These are phyloP conservation scores for Sequoiadendron giganteum DNA, from an alignment of 75 land plant genomes.

Conservation along the genomic window DNA sequence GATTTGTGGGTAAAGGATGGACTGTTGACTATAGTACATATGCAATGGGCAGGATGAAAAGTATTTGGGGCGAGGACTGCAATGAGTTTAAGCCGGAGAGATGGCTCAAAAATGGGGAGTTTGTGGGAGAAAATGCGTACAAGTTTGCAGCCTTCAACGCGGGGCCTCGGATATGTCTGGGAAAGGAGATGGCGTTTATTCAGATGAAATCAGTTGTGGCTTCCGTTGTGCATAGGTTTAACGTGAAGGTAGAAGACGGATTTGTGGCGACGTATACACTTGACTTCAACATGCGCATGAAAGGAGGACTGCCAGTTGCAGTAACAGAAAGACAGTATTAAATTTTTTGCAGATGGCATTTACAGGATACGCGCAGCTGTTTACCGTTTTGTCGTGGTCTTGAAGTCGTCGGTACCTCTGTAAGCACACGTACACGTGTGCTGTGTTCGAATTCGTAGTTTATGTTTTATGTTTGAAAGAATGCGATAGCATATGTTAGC, in stretches of 20 bases:
- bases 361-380: too few species aligned
- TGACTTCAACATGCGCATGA: slow-evolving; percentile 23
- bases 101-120: slow-evolving; percentile 46
- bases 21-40: slow-evolving; percentile 32
- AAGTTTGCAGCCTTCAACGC: slow-evolving; percentile 53
- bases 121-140: slow-evolving; percentile 28
- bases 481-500: too few species aligned
- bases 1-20: slow-evolving; percentile 29
- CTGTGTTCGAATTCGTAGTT: too few species aligned
- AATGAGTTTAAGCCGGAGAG: slow-evolving; percentile 55
- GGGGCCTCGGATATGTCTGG: slow-evolving; percentile 62
- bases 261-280: slow-evolving; percentile 21
- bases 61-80: slow-evolving; percentile 60
- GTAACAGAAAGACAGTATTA: background rate
- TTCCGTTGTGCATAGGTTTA: slow-evolving; percentile 27
- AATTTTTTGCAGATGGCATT: too few species aligned
- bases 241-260: slow-evolving; percentile 21
- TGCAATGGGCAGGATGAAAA: slow-evolving; percentile 29
- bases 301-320: slow-evolving; percentile 2
- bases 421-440: too few species aligned
- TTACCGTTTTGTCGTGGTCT: too few species aligned
- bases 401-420: too few species aligned
- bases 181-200: slow-evolving; percentile 50
- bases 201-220: slow-evolving; percentile 49
- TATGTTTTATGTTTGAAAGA: too few species aligned